phyloP scores from a whole-genome alignment of 2,329 filamentous ascomycete genomes.

The Trichoderma gracile region DNA sequence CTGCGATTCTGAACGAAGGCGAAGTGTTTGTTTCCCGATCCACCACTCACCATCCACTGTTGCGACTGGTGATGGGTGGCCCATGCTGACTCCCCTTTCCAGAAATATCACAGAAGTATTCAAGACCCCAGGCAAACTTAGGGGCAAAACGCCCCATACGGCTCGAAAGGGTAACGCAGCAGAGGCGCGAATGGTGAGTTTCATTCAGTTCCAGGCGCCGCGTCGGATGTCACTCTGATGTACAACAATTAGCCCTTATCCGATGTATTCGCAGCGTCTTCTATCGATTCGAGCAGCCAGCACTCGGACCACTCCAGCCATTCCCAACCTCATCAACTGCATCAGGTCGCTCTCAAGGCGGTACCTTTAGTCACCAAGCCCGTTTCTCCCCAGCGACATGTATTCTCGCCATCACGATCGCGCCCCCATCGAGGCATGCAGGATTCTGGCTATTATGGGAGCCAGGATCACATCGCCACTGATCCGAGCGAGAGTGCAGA shows the following conservation, averaged over 20 bases:
- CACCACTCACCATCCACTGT: not conserved
- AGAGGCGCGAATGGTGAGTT: constrained; percentile 65
- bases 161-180: constrained; percentile 59
- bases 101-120: constrained; percentile 95
- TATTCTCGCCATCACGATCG: constrained; percentile 37
- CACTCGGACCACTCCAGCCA: constrained; percentile 48
- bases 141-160: constrained; percentile 77
- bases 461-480: constrained; percentile 48
- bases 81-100: constrained; percentile 27
- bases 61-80: constrained; percentile 4
- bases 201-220: constrained; percentile 18
- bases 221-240: constrained; percentile 28
- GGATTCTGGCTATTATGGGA: constrained; percentile 74
- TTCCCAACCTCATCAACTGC: constrained; percentile 58
- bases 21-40: constrained; percentile 64
- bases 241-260: constrained; percentile 55
- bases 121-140: constrained; percentile 84
- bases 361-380: constrained; percentile 40
- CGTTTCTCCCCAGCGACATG: constrained; percentile 38
- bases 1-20: constrained; percentile 83
- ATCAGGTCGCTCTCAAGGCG: constrained; percentile 52
- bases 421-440: constrained; percentile 34
- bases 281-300: constrained; percentile 56
- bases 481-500: constrained; percentile 32
- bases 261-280: constrained; percentile 58